phyloP scores from a whole-genome alignment of 2,329 filamentous ascomycete genomes.

The Microdochium bolleyi region DNA sequence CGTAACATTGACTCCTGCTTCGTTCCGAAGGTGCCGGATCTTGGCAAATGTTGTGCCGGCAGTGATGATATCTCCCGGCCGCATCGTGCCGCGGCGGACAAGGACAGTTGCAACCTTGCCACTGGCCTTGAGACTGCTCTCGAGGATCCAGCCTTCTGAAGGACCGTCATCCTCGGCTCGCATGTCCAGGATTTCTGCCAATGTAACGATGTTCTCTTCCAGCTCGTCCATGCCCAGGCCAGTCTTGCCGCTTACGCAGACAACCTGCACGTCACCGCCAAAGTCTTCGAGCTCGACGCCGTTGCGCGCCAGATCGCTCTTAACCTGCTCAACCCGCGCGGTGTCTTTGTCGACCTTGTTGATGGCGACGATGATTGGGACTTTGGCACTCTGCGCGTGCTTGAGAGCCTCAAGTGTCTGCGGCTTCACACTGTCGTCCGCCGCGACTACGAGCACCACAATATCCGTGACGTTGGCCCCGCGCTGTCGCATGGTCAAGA shows the following conservation, averaged over 20 bases:
- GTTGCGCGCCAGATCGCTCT: conserved; percentile 74
- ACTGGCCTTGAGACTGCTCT: conserved; percentile 77
- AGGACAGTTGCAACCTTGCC: conserved; percentile 86
- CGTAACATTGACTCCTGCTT: conserved; percentile 63
- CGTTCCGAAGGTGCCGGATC: conserved; percentile 77
- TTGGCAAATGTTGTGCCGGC: conserved; percentile 84
- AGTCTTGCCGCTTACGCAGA: conserved; percentile 88
- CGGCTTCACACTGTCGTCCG: conserved; percentile 95
- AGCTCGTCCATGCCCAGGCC: conserved; percentile 85
- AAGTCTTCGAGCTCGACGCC: conserved; percentile 91
- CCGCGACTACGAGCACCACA: conserved; percentile 89
- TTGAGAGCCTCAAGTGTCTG: conserved; percentile 95
- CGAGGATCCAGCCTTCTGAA: conserved; percentile 89
- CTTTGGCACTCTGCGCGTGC: conserved; percentile 77
- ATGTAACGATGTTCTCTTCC: conserved; percentile 80
- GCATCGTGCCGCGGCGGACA: conserved; percentile 78
- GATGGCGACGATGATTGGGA: conserved; percentile 95
- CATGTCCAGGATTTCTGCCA: conserved; percentile 86
- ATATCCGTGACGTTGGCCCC: conserved; percentile 96
- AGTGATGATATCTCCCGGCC: conserved; percentile 72
- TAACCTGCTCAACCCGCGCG: conserved; percentile 73
- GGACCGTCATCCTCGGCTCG: conserved; percentile 69
- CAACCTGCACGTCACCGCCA: conserved; percentile 88
- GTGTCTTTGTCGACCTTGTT: conserved; percentile 94
- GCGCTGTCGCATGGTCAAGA: conserved; percentile 89